These are phyloP conservation scores for Diversispora eburnea DNA, from an alignment of 192 early-diverging fungal species.

Conservation along the genomic window DNA sequence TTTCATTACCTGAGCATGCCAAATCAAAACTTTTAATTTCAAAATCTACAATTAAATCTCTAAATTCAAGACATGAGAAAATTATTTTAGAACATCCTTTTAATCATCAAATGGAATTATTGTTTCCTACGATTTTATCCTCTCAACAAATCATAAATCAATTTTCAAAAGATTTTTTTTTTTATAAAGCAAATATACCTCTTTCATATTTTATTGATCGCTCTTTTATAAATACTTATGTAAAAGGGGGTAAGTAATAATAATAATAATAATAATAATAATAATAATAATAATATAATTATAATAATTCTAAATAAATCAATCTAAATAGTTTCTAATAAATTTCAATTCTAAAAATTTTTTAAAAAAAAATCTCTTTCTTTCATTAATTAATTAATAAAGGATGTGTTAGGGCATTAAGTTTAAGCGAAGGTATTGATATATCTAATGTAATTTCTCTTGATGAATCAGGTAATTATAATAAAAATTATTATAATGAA, in stretches of 20 bases:
- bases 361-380: neutral
- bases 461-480: conserved; percentile 24
- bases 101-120: conserved; percentile 33
- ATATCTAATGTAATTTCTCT: conserved; percentile 14
- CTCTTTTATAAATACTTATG: conserved; percentile 10
- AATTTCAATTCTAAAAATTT: too few species aligned
- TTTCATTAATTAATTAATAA: neutral
- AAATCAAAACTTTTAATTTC: conserved; percentile 35
- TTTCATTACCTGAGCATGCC: conserved; percentile 19
- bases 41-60: conserved; percentile 34
- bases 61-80: conserved; percentile 32
- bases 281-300: too few species aligned
- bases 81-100: conserved; percentile 38
- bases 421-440: conserved; percentile 27
- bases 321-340: neutral
- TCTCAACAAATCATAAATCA: neutral
- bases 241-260: conserved; percentile 1
- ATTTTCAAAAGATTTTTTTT: conserved; percentile 1
- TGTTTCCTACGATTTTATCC: conserved; percentile 15
- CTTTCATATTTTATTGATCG: conserved; percentile 24
- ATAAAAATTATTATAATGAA: neutral
- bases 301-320: too few species aligned
- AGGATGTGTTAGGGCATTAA: conserved; percentile 17
- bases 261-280: too few species aligned
- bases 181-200: conserved; percentile 8